Base-by-base conservation (phyloP, 495 filamentous ascomycete species). In the Penicillium coprophilum region DNA sequence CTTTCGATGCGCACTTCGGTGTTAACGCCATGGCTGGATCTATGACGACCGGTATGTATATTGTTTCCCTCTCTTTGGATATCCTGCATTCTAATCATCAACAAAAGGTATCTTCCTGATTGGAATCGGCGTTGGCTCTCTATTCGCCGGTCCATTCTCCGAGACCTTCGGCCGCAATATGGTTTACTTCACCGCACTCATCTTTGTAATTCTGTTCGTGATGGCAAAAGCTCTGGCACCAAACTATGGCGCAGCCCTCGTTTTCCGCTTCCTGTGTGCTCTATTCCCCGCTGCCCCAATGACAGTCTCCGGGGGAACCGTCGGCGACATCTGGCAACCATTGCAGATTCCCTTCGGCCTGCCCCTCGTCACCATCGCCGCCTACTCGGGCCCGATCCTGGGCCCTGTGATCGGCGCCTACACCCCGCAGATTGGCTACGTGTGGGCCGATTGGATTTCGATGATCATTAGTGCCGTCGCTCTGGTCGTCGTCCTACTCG, bases 141-240 rank as follows among this genome's bases (percentile, higher is more conserved):
- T 80, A 3, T 61, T 81, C 17, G 68, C 75, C 28, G 77, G 75
- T 15, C 79, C 79, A 1, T 58, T 81, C 44, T 76, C 69, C 27
- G 86, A 88, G 58, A 87, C 83, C 0, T 69, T 86, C 20, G 77
- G 77, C 12, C 69, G 77, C 6, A 81, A 81, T 60, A 78, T 81
- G 5, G 75, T 84, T 12, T 87, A 88, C 56, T 76, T 82, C 9
- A 54, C 65, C 0, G 72, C 78, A 0, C 55, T 79, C 8, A 63
- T 71, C 1, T 23, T 80, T 0, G 74, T 72, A 24, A 74, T 77
- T 63, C 57, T 80, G 11, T 82, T 78, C 57, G 65, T 79, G 53
- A 76, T 81, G 74, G 77, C 75, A 1, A 64, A 64, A 0, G 79
- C 55, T 6, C 63, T 80, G 2, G 67, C 79, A 4, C 76, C 77